Evolutionary conservation across 345 rosid genomes (phyloP).

Genomic region (Populus simonii): DNA sequence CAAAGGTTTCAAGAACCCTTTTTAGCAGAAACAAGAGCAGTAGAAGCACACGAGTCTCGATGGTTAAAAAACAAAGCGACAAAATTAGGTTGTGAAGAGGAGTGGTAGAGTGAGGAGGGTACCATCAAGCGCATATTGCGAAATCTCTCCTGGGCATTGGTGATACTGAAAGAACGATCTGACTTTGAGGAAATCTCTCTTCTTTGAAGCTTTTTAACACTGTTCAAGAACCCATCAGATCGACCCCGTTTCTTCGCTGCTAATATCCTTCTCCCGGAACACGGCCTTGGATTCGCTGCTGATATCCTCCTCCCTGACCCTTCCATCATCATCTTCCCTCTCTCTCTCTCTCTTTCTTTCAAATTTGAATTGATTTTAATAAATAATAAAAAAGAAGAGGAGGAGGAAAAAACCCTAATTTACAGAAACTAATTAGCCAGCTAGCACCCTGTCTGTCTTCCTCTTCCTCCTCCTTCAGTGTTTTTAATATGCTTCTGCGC

Average conservation of each 20-base stretch:
- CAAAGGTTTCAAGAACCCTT: neutral
- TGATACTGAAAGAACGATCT: conserved; percentile 73
- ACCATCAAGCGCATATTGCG: conserved; percentile 71
- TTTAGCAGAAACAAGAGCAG: neutral
- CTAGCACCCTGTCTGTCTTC: neutral
- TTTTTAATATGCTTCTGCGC: neutral
- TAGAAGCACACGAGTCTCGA: neutral
- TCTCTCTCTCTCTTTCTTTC: neutral
- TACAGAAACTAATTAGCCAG: neutral
- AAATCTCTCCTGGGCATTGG: conserved; percentile 79
- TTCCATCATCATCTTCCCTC: conserved; percentile 51
- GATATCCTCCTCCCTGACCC: conserved; percentile 62
- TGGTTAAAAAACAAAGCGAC: neutral
- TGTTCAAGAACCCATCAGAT: conserved; percentile 60
- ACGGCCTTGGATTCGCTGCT: conserved; percentile 79
- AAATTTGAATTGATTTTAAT: neutral
- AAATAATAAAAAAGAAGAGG: neutral
- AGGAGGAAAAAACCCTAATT: neutral
- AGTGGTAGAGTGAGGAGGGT: neutral
- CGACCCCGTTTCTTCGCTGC: conserved; percentile 58
- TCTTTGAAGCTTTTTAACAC: conserved; percentile 81
- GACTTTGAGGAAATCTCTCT: conserved; percentile 71
- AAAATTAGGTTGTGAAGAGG: neutral
- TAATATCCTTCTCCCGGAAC: conserved; percentile 61
- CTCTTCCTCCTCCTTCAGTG: neutral